phyloP scores from a whole-genome alignment of 805 yeast species.

The Kuraishia floccosa region DNA sequence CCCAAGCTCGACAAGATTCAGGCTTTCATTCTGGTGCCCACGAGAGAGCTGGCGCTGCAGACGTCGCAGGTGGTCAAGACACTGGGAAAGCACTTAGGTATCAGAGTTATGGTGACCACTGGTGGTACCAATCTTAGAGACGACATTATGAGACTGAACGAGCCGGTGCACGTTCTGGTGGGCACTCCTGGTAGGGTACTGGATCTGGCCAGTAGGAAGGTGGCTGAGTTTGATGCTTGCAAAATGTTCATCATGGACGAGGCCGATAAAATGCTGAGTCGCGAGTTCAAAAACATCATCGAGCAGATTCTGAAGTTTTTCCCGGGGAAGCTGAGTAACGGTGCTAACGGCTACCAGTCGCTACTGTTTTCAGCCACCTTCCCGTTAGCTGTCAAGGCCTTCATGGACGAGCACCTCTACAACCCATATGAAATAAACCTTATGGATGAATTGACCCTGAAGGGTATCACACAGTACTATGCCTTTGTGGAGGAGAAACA shows the following conservation, averaged over 20 bases:
- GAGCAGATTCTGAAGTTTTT: slow-evolving; percentile 77
- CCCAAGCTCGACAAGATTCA: slow-evolving; percentile 80
- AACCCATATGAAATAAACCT: slow-evolving; percentile 93
- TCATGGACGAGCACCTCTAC: slow-evolving; percentile 82
- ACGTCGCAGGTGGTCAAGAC: slow-evolving; percentile 97
- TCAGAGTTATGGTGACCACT: slow-evolving; percentile 94
- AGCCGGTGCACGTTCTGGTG: slow-evolving; percentile 87
- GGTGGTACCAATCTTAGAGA: slow-evolving; percentile 95
- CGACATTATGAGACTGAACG: slow-evolving; percentile 87
- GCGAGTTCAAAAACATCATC: slow-evolving; percentile 80
- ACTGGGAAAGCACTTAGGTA: slow-evolving; percentile 84
- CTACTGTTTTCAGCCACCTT: slow-evolving; percentile 90
- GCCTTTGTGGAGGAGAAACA: slow-evolving; percentile 98
- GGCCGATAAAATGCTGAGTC: slow-evolving; percentile 92
- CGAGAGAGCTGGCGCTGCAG: slow-evolving; percentile 95
- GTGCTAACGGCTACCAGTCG: slow-evolving; percentile 62
- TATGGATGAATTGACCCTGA: slow-evolving; percentile 93
- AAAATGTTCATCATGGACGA: slow-evolving; percentile 94
- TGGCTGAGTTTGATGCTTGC: slow-evolving; percentile 83
- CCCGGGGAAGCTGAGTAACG: slow-evolving; percentile 35
- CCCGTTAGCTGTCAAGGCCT: slow-evolving; percentile 86
- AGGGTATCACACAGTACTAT: slow-evolving; percentile 94
- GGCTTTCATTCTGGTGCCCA: slow-evolving; percentile 89
- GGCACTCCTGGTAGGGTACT: slow-evolving; percentile 98
- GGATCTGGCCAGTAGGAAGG: slow-evolving; percentile 80